A percentile compares a stretch with the other conserved stretches of the same genome.
phyloP scores from a whole-genome alignment of 2,329 filamentous ascomycete species.

The Cyphellophora attinorum region DNA sequence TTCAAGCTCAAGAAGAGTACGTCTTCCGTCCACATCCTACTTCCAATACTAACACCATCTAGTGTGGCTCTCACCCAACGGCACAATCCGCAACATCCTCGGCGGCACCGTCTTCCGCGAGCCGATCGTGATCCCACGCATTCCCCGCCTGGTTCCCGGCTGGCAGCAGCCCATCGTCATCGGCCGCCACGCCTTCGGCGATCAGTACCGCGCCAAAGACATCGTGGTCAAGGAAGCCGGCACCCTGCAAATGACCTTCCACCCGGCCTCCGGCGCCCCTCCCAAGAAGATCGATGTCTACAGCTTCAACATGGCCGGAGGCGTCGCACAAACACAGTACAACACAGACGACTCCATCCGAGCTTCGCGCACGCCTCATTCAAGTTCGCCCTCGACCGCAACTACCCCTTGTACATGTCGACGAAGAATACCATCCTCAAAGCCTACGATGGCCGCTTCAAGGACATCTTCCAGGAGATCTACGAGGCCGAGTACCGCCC shows the following conservation, averaged over 20 bases:
- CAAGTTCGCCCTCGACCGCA: constrained; percentile 84
- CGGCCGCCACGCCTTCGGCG: constrained; percentile 93
- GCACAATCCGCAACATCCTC: constrained; percentile 63
- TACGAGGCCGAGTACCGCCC: constrained; percentile 81
- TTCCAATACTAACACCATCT: constrained; percentile 11
- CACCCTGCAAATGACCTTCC: constrained; percentile 91
- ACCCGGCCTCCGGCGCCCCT: constrained; percentile 60
- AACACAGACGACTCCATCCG: constrained; percentile 94
- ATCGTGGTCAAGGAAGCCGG: constrained; percentile 71
- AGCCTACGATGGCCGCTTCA: constrained; percentile 97
- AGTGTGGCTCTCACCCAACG: constrained; percentile 99
- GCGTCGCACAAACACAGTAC: constrained; percentile 91
- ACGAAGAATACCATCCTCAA: constrained; percentile 99
- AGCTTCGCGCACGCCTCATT: constrained; percentile 92
- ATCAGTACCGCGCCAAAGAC: constrained; percentile 98
- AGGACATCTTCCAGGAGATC: constrained; percentile 98
- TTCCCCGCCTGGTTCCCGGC: constrained; percentile 86
- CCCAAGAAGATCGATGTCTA: constrained; percentile 82
- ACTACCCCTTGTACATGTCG: constrained; percentile 95
- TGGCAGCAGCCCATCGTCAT: constrained; percentile 99
- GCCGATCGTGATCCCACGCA: constrained; percentile 89
- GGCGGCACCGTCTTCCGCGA: constrained; percentile 98
- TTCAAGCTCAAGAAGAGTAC: constrained; percentile 97
- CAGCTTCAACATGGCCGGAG: constrained; percentile 77
- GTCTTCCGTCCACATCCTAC: constrained; percentile 22